These are phyloP conservation scores for Chrysoporthe puriensis DNA, from an alignment of 2,329 filamentous ascomycete species.

Conservation along the genomic window DNA sequence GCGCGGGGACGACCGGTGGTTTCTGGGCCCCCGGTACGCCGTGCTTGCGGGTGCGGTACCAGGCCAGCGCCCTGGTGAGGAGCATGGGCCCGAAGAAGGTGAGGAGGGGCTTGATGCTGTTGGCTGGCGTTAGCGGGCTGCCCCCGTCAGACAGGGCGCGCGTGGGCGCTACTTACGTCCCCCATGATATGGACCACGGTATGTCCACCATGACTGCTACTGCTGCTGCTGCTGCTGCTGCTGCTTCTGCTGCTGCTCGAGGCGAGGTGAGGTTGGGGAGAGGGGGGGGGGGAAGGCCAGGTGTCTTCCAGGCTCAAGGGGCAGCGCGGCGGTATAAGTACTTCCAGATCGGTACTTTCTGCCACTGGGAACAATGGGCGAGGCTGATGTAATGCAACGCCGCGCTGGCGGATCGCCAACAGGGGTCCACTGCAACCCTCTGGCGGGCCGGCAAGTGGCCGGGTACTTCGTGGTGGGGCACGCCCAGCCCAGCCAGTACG, in stretches of 20 bases:
- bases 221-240: neutral
- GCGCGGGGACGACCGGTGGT: conserved; percentile 58
- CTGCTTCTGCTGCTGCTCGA: neutral
- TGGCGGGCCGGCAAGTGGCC: neutral
- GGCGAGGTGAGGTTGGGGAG: conserved; percentile 1
- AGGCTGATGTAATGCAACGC: too few relatives aligned
- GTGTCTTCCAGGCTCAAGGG: neutral
- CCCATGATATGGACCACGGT: conserved; percentile 50
- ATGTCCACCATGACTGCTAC: conserved; percentile 41
- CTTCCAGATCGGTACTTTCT: neutral
- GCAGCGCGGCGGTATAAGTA: neutral
- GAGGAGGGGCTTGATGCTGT: conserved; percentile 57
- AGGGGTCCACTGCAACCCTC: conserved; percentile 7
- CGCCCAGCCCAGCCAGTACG: neutral
- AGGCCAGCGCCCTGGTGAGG: conserved; percentile 66
- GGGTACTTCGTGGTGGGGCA: neutral
- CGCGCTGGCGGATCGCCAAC: neutral
- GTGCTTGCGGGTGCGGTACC: conserved; percentile 61
- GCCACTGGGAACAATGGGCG: neutral
- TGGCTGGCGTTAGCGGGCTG: conserved; percentile 22
- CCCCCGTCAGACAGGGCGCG: neutral
- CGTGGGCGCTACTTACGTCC: conserved; percentile 47
- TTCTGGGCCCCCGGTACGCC: conserved; percentile 45
- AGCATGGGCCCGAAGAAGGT: conserved; percentile 73
- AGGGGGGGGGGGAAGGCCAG: conserved; percentile 5